A percentile compares a stretch with the other conserved stretches of the same genome.
These are phyloP conservation scores for Combretum micranthum DNA, from an alignment of 345 rosid genomes.

Conservation along the genomic window DNA sequence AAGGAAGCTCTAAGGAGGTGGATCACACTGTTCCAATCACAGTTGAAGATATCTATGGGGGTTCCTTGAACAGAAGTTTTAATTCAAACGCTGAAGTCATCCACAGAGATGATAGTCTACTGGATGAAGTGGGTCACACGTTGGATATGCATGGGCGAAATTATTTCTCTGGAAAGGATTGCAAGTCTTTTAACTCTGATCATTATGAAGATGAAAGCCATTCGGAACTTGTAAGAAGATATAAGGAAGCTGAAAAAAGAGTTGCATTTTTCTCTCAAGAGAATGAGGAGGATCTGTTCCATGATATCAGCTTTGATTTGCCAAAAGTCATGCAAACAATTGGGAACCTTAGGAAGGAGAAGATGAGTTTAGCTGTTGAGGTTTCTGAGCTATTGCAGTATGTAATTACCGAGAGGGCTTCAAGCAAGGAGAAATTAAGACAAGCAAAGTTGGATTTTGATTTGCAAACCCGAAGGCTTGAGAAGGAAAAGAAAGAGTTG, in stretches of 20 bases:
- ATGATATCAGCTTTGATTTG: constrained; percentile 47
- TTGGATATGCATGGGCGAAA: constrained; percentile 25
- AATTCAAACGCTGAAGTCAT: constrained; percentile 33
- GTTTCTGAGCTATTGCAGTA: constrained; percentile 55
- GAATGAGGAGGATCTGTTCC: constrained; percentile 51
- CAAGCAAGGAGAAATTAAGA: constrained; percentile 54
- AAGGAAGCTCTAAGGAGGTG: constrained; percentile 37
- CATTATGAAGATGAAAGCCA: constrained; percentile 39
- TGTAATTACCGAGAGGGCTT: constrained; percentile 56
- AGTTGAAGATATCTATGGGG: constrained; percentile 65
- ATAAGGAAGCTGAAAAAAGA: constrained; percentile 73
- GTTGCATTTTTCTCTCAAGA: constrained; percentile 58
- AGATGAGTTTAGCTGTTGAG: constrained; percentile 66
- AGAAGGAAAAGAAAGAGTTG: constrained; percentile 72
- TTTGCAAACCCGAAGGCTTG: constrained; percentile 46
- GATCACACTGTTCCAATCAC: constrained; percentile 58
- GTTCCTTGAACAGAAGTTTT: constrained; percentile 36
- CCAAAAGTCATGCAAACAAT: constrained; percentile 52
- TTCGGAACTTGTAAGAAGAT: constrained; percentile 48
- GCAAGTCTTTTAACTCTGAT: constrained; percentile 21
- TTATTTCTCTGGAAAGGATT: constrained; percentile 19
- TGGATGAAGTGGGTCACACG: constrained; percentile 38
- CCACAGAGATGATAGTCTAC: constrained; percentile 32
- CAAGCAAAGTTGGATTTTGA: constrained; percentile 50
- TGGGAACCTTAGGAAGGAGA: constrained; percentile 58